Evolutionary conservation across 805 yeast genomes (phyloP), one percentile per base, ranked within the genome.

Genomic region (Nakazawaea anatomiae): DNA sequence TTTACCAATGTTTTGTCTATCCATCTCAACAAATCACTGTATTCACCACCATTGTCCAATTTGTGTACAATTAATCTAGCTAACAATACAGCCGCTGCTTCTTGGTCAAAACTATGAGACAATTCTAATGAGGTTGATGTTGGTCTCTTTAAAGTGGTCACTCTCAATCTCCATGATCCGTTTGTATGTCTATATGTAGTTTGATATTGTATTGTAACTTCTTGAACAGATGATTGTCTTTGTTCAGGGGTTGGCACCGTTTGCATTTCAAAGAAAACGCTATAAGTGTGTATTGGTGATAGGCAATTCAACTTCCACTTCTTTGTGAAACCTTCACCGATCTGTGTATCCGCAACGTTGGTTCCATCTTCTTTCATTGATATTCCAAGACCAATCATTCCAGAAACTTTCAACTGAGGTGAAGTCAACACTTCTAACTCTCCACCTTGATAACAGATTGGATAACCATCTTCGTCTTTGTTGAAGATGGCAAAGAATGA

Each of bases 181-280:
- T 91, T 84, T n/a, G 97, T 79, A 70, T 94, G 98, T 72, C 94
- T 96, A 70, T 94, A 94, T 60, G 84, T 85, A 27, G 97, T 94
- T 57, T 89, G 79, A 70, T 85, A 92, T 71, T 94, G 99, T 41
- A 69, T 67, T 46, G 65, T 65, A 40, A 67, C 71, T 51, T 67
- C 72, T 30, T 64, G 66, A 40, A 65, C 72, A 25, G 64, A 63
- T 1, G 67, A 59, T 42, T 55, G 55, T 55, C 70, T 65, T 59
- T 72, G 78, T 39, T 75, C 77, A 50, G 70, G 68, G 40, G 74
- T 69, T 4, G 78, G 74, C 52, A 73, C 72, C 3, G 79, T 70
- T 58, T 74, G 76, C 61, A 91, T 84, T 63, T 94, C 99, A 62
- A 92, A 94, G 71, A 86, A 94, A 10, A 90, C 74, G 6, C 88